A percentile compares a stretch with the other conserved stretches of the same genome.
Evolutionary conservation across 2,329 filamentous ascomycete genomes (phyloP).

Genomic region (Epichloe brachyelytri): DNA sequence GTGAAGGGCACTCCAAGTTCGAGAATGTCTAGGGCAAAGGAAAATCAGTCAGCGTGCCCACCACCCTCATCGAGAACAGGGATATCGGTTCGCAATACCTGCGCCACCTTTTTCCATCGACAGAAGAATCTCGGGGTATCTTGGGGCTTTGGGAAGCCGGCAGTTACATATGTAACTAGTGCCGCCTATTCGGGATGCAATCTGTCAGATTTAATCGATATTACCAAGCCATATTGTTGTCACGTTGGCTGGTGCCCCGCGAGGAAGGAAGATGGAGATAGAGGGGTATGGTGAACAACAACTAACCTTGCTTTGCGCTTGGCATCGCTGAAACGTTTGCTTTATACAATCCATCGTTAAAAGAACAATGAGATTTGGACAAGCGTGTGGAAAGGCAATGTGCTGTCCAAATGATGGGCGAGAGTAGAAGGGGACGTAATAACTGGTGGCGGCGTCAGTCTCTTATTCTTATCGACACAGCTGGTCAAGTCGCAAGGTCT

Average conservation of each 20-base stretch:
- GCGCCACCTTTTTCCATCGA: slow-evolving; percentile 87
- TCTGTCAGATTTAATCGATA: not conserved
- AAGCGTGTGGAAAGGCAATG: not conserved
- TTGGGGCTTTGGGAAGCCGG: slow-evolving; percentile 74
- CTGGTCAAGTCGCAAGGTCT: not conserved
- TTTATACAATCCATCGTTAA: slow-evolving; percentile 41
- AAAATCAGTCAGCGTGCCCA: not conserved
- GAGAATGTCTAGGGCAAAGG: slow-evolving; percentile 53
- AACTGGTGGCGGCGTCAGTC: not conserved
- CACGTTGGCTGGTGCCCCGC: not conserved
- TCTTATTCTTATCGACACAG: not conserved
- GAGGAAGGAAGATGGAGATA: not conserved
- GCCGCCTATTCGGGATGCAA: slow-evolving; percentile 44
- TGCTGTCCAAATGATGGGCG: not conserved
- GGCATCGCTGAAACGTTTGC: slow-evolving; percentile 47
- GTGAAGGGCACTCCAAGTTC: slow-evolving; percentile 95
- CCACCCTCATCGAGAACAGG: not conserved
- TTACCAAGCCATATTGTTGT: not conserved
- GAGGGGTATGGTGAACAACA: slow-evolving; percentile 17
- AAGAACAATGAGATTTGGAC: too few relatives aligned
- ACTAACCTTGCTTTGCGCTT: slow-evolving; percentile 44
- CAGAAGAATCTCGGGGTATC: slow-evolving; percentile 73
- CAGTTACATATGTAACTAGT: slow-evolving; percentile 91
- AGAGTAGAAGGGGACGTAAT: not conserved
- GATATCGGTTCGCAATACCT: slow-evolving; percentile 37